phyloP scores from a whole-genome alignment of 345 rosid species.

The Acer negundo region DNA sequence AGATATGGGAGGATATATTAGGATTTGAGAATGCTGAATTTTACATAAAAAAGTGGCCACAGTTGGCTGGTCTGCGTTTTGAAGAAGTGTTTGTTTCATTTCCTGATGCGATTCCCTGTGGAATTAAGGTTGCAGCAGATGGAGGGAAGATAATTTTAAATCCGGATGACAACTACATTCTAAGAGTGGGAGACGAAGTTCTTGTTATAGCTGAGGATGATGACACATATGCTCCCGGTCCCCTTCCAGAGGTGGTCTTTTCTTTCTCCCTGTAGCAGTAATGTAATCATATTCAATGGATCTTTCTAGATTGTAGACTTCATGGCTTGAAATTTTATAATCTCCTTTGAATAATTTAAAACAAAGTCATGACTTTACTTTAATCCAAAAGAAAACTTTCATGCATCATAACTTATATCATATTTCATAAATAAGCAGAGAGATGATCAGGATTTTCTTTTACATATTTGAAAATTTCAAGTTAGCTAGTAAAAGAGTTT shows the following conservation, averaged over 20 bases:
- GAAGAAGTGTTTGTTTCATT: constrained; percentile 79
- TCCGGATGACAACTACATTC: constrained; percentile 70
- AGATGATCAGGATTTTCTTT: not conserved
- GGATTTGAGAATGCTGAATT: constrained; percentile 92
- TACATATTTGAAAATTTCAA: not conserved
- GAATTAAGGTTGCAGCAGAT: constrained; percentile 80
- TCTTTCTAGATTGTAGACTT: constrained; percentile 6
- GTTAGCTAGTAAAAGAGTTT: not conserved
- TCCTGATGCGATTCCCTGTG: constrained; percentile 89
- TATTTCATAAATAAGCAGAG: not conserved
- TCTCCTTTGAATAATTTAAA: not conserved
- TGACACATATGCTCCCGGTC: constrained; percentile 86
- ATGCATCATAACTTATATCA: not conserved
- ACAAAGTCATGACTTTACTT: not conserved
- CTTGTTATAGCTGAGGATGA: constrained; percentile 98
- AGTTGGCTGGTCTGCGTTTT: constrained; percentile 68
- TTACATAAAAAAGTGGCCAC: constrained; percentile 91
- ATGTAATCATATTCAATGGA: not conserved
- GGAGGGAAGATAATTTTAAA: constrained; percentile 74
- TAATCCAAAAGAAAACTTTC: not conserved
- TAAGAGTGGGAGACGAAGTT: constrained; percentile 83
- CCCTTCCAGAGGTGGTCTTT: constrained; percentile 69
- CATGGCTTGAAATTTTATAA: constrained; percentile 12
- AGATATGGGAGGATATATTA: constrained; percentile 97
- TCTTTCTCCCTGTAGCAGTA: constrained; percentile 13